Conservation (phyloP, 2,329 filamentous ascomycete genomes). For the Apiospora arundinis region DNA sequence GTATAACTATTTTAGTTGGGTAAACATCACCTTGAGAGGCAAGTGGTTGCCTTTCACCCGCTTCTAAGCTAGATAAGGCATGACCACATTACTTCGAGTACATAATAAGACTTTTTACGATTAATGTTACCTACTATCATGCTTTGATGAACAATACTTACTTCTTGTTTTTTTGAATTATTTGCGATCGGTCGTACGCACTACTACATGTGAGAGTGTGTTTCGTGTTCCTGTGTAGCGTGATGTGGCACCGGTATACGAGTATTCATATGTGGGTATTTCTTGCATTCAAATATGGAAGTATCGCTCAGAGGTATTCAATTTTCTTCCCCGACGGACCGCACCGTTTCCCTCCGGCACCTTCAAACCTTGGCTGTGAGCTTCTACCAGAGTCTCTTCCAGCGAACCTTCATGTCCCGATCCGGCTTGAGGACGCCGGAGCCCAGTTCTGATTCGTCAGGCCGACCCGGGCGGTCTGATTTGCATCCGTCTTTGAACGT, state of each 20-base stretch:
- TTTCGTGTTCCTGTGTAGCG: too few relatives aligned
- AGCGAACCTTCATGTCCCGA: slow-evolving; percentile 25
- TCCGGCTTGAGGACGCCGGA: slow-evolving; percentile 25
- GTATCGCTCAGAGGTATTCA: too few relatives aligned
- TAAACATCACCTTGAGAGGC: slow-evolving; percentile 41
- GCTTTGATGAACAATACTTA: neutral
- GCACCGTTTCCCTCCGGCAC: too few relatives aligned
- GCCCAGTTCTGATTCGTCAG: slow-evolving; percentile 20
- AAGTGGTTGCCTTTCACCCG: slow-evolving; percentile 43
- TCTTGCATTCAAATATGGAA: neutral
- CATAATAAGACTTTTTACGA: neutral
- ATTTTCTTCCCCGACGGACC: too few relatives aligned
- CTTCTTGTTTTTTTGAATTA: neutral
- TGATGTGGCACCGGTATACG: neutral
- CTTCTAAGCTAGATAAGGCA: slow-evolving; percentile 31
- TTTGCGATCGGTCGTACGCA: neutral
- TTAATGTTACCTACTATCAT: neutral
- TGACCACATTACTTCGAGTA: neutral
- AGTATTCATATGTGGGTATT: neutral
- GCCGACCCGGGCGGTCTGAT: slow-evolving; percentile 23
- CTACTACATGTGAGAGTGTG: too few relatives aligned
- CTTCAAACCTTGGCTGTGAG: too few relatives aligned
- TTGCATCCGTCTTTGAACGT: slow-evolving; percentile 21
- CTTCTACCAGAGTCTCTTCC: slow-evolving; percentile 22
- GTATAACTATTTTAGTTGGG: slow-evolving; percentile 33